Conservation (phyloP, 805 yeast genomes). For the Candida xiaguanensis region DNA sequence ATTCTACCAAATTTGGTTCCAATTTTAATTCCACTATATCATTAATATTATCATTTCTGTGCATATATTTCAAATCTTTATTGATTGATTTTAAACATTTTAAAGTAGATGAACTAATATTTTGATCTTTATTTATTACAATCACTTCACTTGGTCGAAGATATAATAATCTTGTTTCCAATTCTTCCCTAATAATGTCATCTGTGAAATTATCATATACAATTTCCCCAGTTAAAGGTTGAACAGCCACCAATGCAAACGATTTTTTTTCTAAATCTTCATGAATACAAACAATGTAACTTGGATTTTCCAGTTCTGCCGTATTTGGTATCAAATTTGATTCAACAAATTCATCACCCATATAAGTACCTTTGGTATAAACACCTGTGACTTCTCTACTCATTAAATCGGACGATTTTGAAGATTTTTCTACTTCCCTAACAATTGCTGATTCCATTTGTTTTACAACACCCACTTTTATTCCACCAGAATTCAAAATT, state of each 20-base stretch:
- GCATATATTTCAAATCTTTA: conserved; percentile 11
- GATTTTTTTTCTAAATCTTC: conserved; percentile 13
- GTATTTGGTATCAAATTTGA: conserved; percentile 17
- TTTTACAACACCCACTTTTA: conserved; percentile 82
- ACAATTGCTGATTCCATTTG: conserved; percentile 81
- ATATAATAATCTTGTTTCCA: conserved; percentile 73
- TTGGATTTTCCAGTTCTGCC: conserved; percentile 28
- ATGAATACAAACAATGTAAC: conserved; percentile 44
- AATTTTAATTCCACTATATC: conserved; percentile 2
- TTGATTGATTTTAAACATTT: conserved; percentile 8
- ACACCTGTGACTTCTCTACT: conserved; percentile 65
- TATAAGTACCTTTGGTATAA: conserved; percentile 80
- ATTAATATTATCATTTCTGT: conserved; percentile 4
- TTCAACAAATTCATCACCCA: conserved; percentile 49
- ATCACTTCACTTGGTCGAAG: conserved; percentile 76
- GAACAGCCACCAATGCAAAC: conserved; percentile 56
- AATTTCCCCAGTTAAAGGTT: conserved; percentile 73
- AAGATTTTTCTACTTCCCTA: conserved; percentile 51
- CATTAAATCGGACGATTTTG: conserved; percentile 46
- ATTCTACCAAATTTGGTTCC: conserved; percentile 18
- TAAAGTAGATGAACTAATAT: conserved; percentile 19
- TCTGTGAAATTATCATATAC: conserved; percentile 71
- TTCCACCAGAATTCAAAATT: conserved; percentile 57
- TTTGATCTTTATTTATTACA: conserved; percentile 30
- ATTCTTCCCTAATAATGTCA: conserved; percentile 48